phyloP scores from a whole-genome alignment of 108 stramenopile genomes.

The Cyclotella cryptica region DNA sequence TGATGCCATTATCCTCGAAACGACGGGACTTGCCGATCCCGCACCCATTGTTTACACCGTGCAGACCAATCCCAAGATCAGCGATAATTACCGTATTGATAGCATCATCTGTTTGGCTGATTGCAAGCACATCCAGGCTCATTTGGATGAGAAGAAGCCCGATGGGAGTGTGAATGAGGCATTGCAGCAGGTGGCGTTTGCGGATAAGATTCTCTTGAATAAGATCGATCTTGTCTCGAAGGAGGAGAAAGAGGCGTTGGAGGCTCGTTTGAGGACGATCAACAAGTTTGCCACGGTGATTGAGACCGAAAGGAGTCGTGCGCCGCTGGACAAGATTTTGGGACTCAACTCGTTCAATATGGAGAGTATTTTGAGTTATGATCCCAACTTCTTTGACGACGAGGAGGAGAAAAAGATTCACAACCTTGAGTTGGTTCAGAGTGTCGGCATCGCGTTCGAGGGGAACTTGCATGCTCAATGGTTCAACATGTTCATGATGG shows the following conservation, averaged over 20 bases:
- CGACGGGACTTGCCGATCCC: constrained; percentile 95
- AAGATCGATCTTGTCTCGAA: constrained; percentile 93
- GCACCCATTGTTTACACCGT: constrained; percentile 98
- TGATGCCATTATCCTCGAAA: constrained; percentile 95
- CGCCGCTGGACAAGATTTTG: constrained; percentile 87
- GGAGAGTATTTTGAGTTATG: constrained; percentile 87
- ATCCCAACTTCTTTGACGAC: constrained; percentile 87
- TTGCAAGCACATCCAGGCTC: constrained; percentile 87
- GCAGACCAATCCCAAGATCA: constrained; percentile 92
- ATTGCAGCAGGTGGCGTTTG: constrained; percentile 96
- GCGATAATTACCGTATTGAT: constrained; percentile 88
- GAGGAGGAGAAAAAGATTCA: constrained; percentile 82
- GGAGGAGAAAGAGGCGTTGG: constrained; percentile 86
- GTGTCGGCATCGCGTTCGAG: constrained; percentile 88
- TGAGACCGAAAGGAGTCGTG: constrained; percentile 85
- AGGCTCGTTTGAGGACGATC: constrained; percentile 76
- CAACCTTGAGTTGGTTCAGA: constrained; percentile 88
- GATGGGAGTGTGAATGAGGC: constrained; percentile 92
- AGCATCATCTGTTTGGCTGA: constrained; percentile 92
- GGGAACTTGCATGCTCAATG: constrained; percentile 92
- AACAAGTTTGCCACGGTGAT: constrained; percentile 91
- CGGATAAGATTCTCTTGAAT: constrained; percentile 97
- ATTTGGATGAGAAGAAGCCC: constrained; percentile 94
- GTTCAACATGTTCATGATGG: constrained; percentile 99
- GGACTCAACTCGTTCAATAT: constrained; percentile 91